These are phyloP conservation scores for Wickerhamiella lipophila DNA, from an alignment of 805 yeast genomes.

Conservation along the genomic window DNA sequence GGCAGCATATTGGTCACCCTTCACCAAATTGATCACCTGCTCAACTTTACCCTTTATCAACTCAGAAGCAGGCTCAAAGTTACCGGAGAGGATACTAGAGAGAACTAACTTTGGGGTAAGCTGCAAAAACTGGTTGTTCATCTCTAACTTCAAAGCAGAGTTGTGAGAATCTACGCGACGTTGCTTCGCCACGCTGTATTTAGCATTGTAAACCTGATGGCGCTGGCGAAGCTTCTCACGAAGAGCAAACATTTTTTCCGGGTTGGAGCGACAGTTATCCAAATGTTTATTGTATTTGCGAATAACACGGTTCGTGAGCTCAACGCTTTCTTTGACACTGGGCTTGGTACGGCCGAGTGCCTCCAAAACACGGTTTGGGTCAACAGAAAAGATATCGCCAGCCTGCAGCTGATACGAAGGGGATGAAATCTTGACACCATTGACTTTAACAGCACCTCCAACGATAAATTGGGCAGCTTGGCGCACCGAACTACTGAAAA, in stretches of 20 bases:
- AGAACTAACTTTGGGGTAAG: conserved; percentile 28
- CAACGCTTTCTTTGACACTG: conserved; percentile 49
- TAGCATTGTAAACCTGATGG: conserved; percentile 19
- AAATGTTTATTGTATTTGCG: conserved; percentile 66
- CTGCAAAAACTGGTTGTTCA: conserved; percentile 29
- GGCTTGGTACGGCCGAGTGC: conserved; percentile 86
- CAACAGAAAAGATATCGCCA: conserved; percentile 79
- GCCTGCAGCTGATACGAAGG: conserved; percentile 67
- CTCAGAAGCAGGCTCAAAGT: not conserved
- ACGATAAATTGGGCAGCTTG: conserved; percentile 85
- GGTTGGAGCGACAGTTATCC: conserved; percentile 42
- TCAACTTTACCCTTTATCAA: not conserved
- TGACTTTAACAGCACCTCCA: conserved; percentile 71
- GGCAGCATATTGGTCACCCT: not conserved
- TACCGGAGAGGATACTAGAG: conserved; percentile 21
- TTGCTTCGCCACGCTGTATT: conserved; percentile 14
- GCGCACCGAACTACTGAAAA: conserved; percentile 87
- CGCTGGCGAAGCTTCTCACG: conserved; percentile 20
- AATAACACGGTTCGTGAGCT: conserved; percentile 60
- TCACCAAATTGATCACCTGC: conserved; percentile 10
- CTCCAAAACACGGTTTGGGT: conserved; percentile 69
- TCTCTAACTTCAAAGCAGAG: conserved; percentile 31
- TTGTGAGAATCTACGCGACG: conserved; percentile 34
- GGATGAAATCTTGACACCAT: conserved; percentile 64
- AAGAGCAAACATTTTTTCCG: conserved; percentile 41